Evolutionary conservation across 768 basidiomycete species (phyloP).

Genomic region (Crassisporium funariophilum): DNA sequence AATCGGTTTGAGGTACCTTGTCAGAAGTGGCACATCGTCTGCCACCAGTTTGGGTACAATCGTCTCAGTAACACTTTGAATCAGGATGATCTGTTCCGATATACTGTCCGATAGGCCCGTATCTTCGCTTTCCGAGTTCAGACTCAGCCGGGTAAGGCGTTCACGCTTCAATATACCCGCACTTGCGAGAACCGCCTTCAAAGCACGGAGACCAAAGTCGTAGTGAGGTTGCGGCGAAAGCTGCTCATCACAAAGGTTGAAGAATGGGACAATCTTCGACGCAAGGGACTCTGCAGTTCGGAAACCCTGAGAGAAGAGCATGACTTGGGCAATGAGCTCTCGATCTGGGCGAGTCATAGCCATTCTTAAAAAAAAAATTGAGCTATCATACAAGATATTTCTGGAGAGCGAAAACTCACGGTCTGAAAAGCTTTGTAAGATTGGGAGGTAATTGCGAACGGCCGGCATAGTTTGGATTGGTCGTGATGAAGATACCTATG

Average conservation of each 20-base stretch:
- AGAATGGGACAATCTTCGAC: slow-evolving; percentile 98
- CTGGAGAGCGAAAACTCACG: slow-evolving; percentile 51
- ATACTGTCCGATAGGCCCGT: slow-evolving; percentile 66
- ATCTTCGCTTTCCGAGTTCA: slow-evolving; percentile 44
- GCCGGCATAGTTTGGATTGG: slow-evolving; percentile 98
- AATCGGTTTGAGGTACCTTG: slow-evolving; percentile 58
- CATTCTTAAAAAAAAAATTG: slow-evolving; percentile 59
- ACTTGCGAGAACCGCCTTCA: slow-evolving; percentile 95
- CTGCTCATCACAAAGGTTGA: slow-evolving; percentile 97
- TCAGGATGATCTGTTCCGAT: slow-evolving; percentile 94
- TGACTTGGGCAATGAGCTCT: slow-evolving; percentile 98
- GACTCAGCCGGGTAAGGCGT: slow-evolving; percentile 59
- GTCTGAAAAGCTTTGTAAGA: slow-evolving; percentile 90
- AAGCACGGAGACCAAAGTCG: slow-evolving; percentile 96
- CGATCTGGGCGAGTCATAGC: slow-evolving; percentile 99
- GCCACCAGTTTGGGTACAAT: slow-evolving; percentile 98
- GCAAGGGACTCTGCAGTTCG: slow-evolving; percentile 97
- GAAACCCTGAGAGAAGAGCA: slow-evolving; percentile 99
- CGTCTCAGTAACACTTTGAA: slow-evolving; percentile 97
- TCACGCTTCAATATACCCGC: slow-evolving; percentile 98
- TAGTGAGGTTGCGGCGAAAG: slow-evolving; percentile 97
- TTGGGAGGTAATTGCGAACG: slow-evolving; percentile 90
- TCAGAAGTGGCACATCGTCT: slow-evolving; percentile 93
- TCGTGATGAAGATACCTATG: slow-evolving; percentile 95
- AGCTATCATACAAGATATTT: background rate